phyloP scores from a whole-genome alignment of 345 rosid genomes.

The Microcos paniculata region DNA sequence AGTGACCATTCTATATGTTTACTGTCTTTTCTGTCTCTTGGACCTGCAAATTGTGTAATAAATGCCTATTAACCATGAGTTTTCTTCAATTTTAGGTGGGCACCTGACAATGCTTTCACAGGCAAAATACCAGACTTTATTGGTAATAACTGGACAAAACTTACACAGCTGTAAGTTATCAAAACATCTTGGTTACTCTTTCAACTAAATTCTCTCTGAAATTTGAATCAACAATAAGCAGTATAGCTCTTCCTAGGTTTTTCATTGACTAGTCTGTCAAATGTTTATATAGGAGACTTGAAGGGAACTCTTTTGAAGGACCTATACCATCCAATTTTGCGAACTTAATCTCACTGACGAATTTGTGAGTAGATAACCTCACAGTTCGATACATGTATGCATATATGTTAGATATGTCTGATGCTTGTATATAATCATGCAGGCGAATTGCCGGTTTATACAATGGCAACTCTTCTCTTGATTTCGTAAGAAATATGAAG shows the following conservation, averaged over 20 bases:
- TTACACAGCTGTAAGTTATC: conserved; percentile 19
- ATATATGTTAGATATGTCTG: too few relatives aligned
- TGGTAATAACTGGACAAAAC: conserved; percentile 25
- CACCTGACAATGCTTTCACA: conserved; percentile 27
- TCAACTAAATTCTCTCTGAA: too few relatives aligned
- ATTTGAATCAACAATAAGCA: too few relatives aligned
- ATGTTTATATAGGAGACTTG: conserved; percentile 25
- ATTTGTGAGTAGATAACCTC: conserved; percentile 33
- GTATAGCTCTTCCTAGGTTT: too few relatives aligned
- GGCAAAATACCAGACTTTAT: conserved; percentile 38
- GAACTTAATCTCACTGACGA: conserved; percentile 21
- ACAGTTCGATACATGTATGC: too few relatives aligned
- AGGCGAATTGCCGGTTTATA: conserved; percentile 39
- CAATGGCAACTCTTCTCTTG: conserved; percentile 42
- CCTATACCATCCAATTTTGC: conserved; percentile 41
- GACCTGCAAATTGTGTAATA: neutral
- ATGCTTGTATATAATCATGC: too few relatives aligned
- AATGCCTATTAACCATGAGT: neutral
- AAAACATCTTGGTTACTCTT: too few relatives aligned
- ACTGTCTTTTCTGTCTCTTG: neutral
- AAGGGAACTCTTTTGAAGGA: conserved; percentile 39
- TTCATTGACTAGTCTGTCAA: neutral
- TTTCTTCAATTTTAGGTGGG: conserved; percentile 26
- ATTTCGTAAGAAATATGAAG: conserved; percentile 39
- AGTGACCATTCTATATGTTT: too few relatives aligned